Evolutionary conservation across 306 rosid genomes (phyloP).

Genomic region (Nissolia schottii): DNA sequence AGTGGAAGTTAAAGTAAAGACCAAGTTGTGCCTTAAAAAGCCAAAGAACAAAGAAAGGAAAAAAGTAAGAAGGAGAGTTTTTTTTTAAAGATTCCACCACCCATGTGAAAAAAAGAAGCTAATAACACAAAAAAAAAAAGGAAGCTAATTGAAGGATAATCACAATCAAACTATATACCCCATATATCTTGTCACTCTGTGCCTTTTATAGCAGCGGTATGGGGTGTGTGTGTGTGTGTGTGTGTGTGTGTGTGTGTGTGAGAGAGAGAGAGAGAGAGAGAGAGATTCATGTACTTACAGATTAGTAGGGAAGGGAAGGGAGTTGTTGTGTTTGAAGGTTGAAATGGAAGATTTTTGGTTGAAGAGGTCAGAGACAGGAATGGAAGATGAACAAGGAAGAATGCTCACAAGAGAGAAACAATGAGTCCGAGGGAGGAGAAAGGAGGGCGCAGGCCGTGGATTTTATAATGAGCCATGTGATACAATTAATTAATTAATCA

Average conservation of each 20-base stretch:
- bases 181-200: neutral
- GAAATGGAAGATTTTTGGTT: neutral
- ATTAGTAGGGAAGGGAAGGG: neutral
- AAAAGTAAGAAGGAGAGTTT: neutral
- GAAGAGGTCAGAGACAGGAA: neutral
- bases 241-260: no score
- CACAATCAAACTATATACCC: neutral
- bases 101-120: constrained; percentile 16
- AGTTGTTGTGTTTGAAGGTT: neutral
- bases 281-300: constrained; percentile 26
- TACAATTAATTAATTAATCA: neutral
- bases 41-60: neutral
- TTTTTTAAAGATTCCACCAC: constrained; percentile 2
- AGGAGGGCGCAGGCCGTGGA: neutral
- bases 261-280: neutral
- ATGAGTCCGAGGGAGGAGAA: neutral
- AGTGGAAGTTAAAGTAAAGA: neutral
- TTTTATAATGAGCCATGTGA: neutral
- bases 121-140: neutral
- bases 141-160: neutral
- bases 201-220: neutral
- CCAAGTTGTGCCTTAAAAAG: neutral
- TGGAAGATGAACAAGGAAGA: neutral
- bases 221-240: no score
- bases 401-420: neutral